Percentiles rank a stretch among this genome's conserved stretches.
Conservation (phyloP, 176 grass and related monocot genomes). For the Rhynchospora pubera region DNA sequence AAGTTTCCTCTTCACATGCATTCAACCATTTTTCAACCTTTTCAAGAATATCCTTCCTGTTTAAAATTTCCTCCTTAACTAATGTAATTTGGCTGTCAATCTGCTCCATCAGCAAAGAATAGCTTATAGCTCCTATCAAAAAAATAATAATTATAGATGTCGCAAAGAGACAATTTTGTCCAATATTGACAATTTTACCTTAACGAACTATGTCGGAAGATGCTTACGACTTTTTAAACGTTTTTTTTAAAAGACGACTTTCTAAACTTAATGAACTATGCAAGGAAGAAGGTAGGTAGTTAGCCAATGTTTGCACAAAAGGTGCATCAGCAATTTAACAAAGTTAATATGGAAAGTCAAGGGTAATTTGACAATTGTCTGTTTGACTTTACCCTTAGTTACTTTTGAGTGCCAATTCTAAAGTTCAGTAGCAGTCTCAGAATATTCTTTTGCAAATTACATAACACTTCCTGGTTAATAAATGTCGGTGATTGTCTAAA, state of each 20-base stretch:
- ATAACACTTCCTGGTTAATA: neutral
- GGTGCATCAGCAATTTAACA: neutral
- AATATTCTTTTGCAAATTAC: neutral
- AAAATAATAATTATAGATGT: neutral
- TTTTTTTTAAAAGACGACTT: neutral
- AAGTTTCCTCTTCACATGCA: conserved; percentile 84
- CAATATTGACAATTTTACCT: neutral
- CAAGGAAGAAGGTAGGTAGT: neutral
- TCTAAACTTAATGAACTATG: neutral
- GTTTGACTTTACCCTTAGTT: neutral
- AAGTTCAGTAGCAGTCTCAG: neutral
- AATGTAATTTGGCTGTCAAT: conserved; percentile 64
- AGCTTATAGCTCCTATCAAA: conserved; percentile 61
- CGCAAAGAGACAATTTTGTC: neutral
- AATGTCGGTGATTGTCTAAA: neutral
- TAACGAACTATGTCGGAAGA: too few relatives aligned
- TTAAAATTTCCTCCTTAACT: conserved; percentile 85
- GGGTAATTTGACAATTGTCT: neutral
- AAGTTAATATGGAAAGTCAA: neutral
- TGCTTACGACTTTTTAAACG: too few relatives aligned
- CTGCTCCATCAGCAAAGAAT: conserved; percentile 69
- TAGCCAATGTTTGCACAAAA: neutral
- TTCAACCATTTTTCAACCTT: conserved; percentile 79
- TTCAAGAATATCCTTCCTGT: conserved; percentile 90
- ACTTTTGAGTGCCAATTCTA: neutral